phyloP scores from a whole-genome alignment of 805 yeast species.

The Candida jianshihensis region DNA sequence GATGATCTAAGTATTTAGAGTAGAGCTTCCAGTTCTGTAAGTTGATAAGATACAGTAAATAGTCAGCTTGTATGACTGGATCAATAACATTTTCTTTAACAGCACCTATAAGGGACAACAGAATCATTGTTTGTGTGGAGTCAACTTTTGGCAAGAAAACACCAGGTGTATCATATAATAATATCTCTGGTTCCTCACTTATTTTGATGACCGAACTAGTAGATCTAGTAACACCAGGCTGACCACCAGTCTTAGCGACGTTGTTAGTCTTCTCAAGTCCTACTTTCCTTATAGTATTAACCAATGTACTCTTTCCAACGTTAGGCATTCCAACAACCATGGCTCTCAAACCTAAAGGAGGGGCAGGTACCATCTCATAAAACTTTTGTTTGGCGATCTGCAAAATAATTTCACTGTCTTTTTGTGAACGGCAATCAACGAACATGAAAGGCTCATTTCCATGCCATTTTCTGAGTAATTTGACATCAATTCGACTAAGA shows the following conservation, averaged over 20 bases:
- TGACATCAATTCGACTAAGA: slow-evolving; percentile 38
- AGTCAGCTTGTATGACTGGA: slow-evolving; percentile 83
- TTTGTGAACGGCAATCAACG: slow-evolving; percentile 48
- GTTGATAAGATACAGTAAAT: slow-evolving; percentile 67
- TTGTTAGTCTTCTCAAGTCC: slow-evolving; percentile 31
- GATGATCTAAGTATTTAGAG: slow-evolving; percentile 40
- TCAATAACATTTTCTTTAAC: slow-evolving; percentile 66
- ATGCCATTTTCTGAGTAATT: slow-evolving; percentile 43
- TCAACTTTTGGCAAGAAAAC: slow-evolving; percentile 74
- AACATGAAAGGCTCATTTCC: slow-evolving; percentile 40
- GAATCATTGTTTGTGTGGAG: slow-evolving; percentile 62
- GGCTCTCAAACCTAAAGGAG: slow-evolving; percentile 76
- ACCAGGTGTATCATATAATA: slow-evolving; percentile 89
- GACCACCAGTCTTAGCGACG: slow-evolving; percentile 80
- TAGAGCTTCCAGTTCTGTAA: slow-evolving; percentile 34
- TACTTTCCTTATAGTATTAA: slow-evolving; percentile 57
- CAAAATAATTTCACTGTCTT: slow-evolving; percentile 45
- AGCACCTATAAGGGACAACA: slow-evolving; percentile 68
- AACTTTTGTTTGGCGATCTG: slow-evolving; percentile 40
- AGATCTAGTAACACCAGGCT: slow-evolving; percentile 83
- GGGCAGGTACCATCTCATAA: slow-evolving; percentile 48
- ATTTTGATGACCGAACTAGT: slow-evolving; percentile 73
- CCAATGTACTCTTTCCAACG: slow-evolving; percentile 89
- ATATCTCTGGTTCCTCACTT: slow-evolving; percentile 51
- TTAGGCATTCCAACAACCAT: slow-evolving; percentile 94